Evolutionary conservation across 805 yeast species (phyloP), one percentile per base, ranked within the genome.

Genomic region (Lachancea thermotolerans): DNA sequence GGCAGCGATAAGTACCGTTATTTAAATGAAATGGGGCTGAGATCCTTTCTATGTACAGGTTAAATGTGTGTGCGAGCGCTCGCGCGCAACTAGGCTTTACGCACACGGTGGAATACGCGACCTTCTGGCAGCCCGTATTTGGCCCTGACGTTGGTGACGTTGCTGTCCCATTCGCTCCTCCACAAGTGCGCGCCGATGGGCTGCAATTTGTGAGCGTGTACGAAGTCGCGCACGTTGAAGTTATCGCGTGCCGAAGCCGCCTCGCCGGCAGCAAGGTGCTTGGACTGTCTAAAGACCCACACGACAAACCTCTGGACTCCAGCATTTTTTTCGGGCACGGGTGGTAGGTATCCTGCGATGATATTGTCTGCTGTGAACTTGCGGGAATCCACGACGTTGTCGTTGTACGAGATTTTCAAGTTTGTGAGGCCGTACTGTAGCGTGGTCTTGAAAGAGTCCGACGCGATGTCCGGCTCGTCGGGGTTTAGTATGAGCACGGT

Each of bases 141-240:
- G 51, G 73, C 76, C 65, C 98, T 80, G 25, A 90, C 82, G 3
- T 60, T 62, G 28, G 73, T 74, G 37, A 86, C 84, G 55, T 82
- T 77, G 55, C 85, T 69, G 65, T 93, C 98, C 79, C 83, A 91
- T 35, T 66, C 70, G 53, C 82, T 79, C 73, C 98, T 81, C 91
- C 95, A 91, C 38, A 87, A 73, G 62, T 88, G 95, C 1, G 95
- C 96, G 25, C 98, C 97, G 39, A 90, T 79, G 1, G 97, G 79
- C n/a, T 70, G 68, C 53, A 93, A 73, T 3, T 70, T 61, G 63
- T 85, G 61, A 3, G 65, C 50, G 2, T 66, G 70, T 12, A 72
- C 85, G 63, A 88, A 90, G 6, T 59, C 56, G 61, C 98, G 78
- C 50, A 91, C 81, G 56, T 87, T 78, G 59, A 91, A 91, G 45